These are phyloP conservation scores for Lactarius deliciosus DNA, from an alignment of 768 basidiomycete species.

Conservation along the genomic window DNA sequence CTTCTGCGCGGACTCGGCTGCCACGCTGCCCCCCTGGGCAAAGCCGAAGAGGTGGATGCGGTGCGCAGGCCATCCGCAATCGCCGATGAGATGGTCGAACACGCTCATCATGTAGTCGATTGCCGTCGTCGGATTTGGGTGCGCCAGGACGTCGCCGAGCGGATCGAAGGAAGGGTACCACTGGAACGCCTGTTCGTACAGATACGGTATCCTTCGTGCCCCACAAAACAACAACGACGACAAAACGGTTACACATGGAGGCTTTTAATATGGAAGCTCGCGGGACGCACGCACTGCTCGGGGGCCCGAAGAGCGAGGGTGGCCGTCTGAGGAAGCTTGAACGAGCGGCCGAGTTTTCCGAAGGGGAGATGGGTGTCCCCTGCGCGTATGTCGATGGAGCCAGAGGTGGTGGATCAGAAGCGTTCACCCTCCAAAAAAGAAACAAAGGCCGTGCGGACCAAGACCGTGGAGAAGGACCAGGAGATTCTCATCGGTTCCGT, in stretches of 20 bases:
- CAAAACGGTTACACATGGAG: not conserved
- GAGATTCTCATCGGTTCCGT: constrained; percentile 85
- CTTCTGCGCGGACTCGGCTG: constrained; percentile 60
- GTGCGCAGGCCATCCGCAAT: constrained; percentile 63
- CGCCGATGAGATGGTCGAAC: constrained; percentile 54
- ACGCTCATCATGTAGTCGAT: constrained; percentile 55
- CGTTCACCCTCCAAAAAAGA: not conserved
- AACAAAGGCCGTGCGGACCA: constrained; percentile 46
- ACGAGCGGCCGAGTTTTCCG: constrained; percentile 61
- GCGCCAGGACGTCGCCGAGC: constrained; percentile 67
- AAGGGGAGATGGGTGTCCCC: constrained; percentile 85
- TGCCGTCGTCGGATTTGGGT: constrained; percentile 72
- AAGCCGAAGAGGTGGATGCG: constrained; percentile 89
- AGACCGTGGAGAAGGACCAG: constrained; percentile 84
- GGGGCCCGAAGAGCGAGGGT: constrained; percentile 79
- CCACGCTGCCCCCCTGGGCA: constrained; percentile 81
- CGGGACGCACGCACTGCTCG: constrained; percentile 52
- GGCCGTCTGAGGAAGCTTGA: constrained; percentile 90
- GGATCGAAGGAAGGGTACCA: constrained; percentile 85
- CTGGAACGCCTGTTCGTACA: constrained; percentile 77
- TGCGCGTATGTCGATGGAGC: constrained; percentile 34
- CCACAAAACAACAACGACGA: not conserved
- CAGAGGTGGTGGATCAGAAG: not conserved
- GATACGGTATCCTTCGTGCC: constrained; percentile 62
- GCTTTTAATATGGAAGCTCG: not conserved